phyloP scores from a whole-genome alignment of 371 early-diverging fungal genomes.

The Saksenaea vasiformis region DNA sequence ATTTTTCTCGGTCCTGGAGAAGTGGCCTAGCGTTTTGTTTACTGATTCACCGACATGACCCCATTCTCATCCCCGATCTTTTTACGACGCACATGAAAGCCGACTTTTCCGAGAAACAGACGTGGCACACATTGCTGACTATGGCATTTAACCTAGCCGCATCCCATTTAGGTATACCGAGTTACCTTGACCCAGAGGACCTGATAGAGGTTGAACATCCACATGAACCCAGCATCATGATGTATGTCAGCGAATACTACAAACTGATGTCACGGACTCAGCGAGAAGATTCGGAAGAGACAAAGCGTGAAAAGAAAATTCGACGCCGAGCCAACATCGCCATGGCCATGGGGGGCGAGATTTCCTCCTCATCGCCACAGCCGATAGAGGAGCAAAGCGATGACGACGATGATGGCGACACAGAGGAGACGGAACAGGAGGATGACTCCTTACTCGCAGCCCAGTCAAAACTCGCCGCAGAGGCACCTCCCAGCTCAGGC shows the following conservation, averaged over 20 bases:
- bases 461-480: slow-evolving; percentile 9
- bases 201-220: slow-evolving; percentile 42
- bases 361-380: background rate
- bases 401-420: background rate
- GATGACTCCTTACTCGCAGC: slow-evolving; percentile 19
- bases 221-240: slow-evolving; percentile 52
- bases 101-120: slow-evolving; percentile 21
- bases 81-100: slow-evolving; percentile 32
- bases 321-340: slow-evolving; percentile 36
- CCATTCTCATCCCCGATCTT: slow-evolving; percentile 59
- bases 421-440: slow-evolving; percentile 3
- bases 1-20: slow-evolving; percentile 74
- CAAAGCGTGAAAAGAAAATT: slow-evolving; percentile 7
- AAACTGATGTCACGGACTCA: slow-evolving; percentile 36
- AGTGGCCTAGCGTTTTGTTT: slow-evolving; percentile 73
- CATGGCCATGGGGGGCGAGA: slow-evolving; percentile 28
- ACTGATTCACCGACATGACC: slow-evolving; percentile 70
- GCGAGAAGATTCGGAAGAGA: slow-evolving; percentile 10
- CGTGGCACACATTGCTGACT: slow-evolving; percentile 27
- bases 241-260: slow-evolving; percentile 49
- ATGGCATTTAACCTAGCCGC: slow-evolving; percentile 40
- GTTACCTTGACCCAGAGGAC: slow-evolving; percentile 44
- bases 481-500: slow-evolving; percentile 1
- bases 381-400: background rate
- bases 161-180: slow-evolving; percentile 33